Conservation (phyloP, 139 green algal genomes). For the Haematococcus lacustris region DNA sequence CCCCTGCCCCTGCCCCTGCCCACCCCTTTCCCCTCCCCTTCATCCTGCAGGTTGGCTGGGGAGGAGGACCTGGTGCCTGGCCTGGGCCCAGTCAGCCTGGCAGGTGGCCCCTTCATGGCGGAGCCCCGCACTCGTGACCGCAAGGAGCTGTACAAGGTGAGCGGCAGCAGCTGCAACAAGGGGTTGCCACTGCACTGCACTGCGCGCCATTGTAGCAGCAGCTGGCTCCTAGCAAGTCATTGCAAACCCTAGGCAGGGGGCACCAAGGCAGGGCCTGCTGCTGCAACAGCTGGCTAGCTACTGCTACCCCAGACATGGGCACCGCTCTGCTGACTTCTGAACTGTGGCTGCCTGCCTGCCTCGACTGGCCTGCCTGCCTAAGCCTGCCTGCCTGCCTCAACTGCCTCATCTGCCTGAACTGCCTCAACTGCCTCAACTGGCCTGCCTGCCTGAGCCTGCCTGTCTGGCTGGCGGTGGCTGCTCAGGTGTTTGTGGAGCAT, state of each 20-base stretch:
- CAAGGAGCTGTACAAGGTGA: slow-evolving; percentile 24
- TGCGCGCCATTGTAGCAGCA: neutral
- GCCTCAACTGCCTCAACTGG: neutral
- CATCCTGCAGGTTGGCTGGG: slow-evolving; percentile 13
- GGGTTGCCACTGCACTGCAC: neutral
- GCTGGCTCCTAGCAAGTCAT: neutral
- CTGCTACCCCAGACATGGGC: too few species aligned
- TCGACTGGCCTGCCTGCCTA: too few species aligned
- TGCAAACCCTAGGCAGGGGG: neutral
- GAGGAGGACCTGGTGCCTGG: slow-evolving; percentile 56
- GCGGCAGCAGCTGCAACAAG: neutral
- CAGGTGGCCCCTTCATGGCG: slow-evolving; percentile 43
- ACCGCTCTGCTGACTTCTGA: too few species aligned
- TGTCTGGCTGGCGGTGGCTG: neutral
- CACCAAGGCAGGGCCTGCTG: neutral
- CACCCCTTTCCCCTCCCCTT: neutral
- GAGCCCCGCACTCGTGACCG: slow-evolving; percentile 33
- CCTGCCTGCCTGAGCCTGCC: neutral
- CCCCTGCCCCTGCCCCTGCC: neutral
- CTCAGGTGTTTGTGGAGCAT: slow-evolving; percentile 58
- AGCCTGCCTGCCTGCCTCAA: too few species aligned
- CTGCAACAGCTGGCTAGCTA: neutral
- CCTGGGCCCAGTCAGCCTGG: slow-evolving; percentile 38
- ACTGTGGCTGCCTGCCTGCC: too few species aligned
- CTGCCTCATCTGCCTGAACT: too few species aligned